phyloP scores from a whole-genome alignment of 306 rosid species.

The Clitoria ternatea region DNA sequence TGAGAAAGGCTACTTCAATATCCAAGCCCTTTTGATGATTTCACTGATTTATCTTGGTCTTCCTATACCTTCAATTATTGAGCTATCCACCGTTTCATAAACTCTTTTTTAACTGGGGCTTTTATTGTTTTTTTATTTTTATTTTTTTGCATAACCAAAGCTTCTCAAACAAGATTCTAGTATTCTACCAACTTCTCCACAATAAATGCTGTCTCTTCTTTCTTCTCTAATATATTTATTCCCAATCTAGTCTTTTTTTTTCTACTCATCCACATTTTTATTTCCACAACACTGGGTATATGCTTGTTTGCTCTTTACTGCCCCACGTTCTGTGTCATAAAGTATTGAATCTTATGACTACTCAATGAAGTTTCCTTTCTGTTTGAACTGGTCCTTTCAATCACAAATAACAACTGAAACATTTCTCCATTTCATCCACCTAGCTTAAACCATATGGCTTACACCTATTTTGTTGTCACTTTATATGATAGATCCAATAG shows the following conservation, averaged over 20 bases:
- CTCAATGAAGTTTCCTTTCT: neutral
- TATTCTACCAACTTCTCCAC: neutral
- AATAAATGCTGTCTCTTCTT: neutral
- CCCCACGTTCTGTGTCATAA: neutral
- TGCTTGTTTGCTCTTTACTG: neutral
- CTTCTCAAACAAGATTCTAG: neutral
- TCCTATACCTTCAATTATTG: neutral
- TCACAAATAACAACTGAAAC: neutral
- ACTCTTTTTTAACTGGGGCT: neutral
- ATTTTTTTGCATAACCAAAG: neutral
- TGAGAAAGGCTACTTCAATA: neutral
- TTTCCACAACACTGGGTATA: neutral
- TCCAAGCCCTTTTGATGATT: neutral
- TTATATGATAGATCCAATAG: neutral
- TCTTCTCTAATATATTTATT: neutral
- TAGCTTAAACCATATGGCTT: neutral
- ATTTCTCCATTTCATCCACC: conserved; percentile 2
- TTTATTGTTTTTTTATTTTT: neutral
- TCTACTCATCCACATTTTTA: neutral
- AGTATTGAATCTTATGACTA: neutral
- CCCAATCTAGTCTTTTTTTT: neutral
- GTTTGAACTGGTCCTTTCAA: neutral
- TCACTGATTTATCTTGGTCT: neutral
- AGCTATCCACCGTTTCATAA: neutral
- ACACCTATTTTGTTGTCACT: neutral